Evolutionary conservation across 176 grass and related monocot genomes (phyloP), one percentile per base, ranked within the genome.

Genomic region (Eragrostis curvula): DNA sequence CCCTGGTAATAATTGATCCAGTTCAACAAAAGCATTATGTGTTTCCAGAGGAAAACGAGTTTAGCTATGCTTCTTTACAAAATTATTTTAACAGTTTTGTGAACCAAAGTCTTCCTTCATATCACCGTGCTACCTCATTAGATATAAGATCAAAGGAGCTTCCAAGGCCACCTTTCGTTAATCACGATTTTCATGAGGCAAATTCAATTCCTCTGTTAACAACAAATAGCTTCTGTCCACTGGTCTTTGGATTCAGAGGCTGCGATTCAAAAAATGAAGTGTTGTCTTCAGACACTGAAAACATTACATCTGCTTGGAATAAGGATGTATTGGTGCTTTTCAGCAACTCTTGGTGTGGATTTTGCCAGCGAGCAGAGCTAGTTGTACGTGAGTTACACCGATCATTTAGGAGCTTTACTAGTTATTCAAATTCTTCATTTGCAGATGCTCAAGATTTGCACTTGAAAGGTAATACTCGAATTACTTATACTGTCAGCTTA

Each of bases 281-380:
- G 48, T 65, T 64, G 60, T 89, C 85, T 49, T 61, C 46, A 25
- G 71, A 71, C 49, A 68, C 63, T 41, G 78, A 87, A 85, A 90
- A 75, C 81, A 57, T 80, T 66, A 30, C 40, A 24, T 74, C 78
- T 78, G 84, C 81, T 75, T 97, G 95, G 95, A 92, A 88, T 66
- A 89, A 79, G 42, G 96, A 98, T 90, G 88, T 93, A 73, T 70
- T 98, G 86, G 96, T 98, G 75, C 82, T 98, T 74, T 93, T 98
- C 85, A 98, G 86, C 85, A 93, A 86, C 88, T 88, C 96, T 46
- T 98, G 96, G 96, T 98, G 96, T 78, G 96, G 96, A 63, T 95
- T 98, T 89, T 98, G 96, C 68, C 92, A 94, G 78, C 85, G 88
- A 78, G 87, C 90, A 86, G 92, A 95, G 30, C 66, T 95, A 56